Conservation (phyloP, 139 green algal genomes). For the Coccomyxa sp. region DNA sequence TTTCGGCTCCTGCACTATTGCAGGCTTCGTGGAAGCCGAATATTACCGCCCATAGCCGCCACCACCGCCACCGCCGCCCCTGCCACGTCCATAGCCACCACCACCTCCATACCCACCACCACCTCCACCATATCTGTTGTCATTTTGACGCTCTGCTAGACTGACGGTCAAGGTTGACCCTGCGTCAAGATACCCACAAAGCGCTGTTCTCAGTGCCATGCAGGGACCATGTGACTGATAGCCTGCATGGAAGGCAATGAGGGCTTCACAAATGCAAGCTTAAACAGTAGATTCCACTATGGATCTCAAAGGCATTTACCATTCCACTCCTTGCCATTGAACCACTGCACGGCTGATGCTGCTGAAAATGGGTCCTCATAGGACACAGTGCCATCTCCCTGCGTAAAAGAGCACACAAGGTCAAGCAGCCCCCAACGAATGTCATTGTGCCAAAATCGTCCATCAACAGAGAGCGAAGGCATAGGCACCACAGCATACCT, state of each 20-base stretch:
- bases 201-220: no score
- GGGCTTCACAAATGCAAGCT: no score
- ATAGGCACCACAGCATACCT: slow-evolving; percentile 20
- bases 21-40: no score
- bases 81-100: slow-evolving; percentile 25
- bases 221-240: no score
- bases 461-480: no score
- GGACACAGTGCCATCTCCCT: slow-evolving; percentile 69
- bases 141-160: slow-evolving; percentile 43
- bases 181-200: slow-evolving; percentile 5
- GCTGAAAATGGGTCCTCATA: slow-evolving; percentile 84
- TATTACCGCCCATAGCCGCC: no score
- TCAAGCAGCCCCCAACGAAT: not conserved
- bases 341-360: slow-evolving; percentile 73
- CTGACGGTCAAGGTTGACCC: slow-evolving; percentile 45
- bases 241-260: no score
- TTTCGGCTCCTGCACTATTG: no score
- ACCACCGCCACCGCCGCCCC: not conserved
- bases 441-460: no score
- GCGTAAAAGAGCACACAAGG: not conserved
- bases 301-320: slow-evolving; percentile 28
- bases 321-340: slow-evolving; percentile 80
- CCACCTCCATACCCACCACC: not conserved
- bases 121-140: slow-evolving; percentile 4
- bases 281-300: no score